Evolutionary conservation across 305 asterid genomes (phyloP).

Genomic region (Nicotiana rustica): DNA sequence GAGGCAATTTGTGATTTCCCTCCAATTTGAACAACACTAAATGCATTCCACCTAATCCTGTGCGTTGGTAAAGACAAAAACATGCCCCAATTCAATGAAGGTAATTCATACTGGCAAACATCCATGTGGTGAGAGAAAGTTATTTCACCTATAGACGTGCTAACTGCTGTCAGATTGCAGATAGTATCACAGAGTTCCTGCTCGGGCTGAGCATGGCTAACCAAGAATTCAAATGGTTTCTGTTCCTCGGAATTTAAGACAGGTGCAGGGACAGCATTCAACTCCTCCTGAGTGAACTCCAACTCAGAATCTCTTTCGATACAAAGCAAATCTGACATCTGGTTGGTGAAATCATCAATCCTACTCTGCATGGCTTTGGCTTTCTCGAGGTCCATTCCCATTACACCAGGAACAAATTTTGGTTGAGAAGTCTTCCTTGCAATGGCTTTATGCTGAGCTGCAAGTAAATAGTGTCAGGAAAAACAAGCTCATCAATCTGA

Average conservation of each 20-base stretch:
- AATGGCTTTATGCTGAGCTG: conserved; percentile 94
- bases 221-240: conserved; percentile 89
- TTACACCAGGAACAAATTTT: conserved; percentile 62
- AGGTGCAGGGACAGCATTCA: conserved; percentile 89
- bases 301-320: conserved; percentile 92
- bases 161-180: conserved; percentile 88
- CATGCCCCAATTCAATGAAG: conserved; percentile 10
- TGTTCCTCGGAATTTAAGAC: conserved; percentile 59
- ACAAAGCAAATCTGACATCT: conserved; percentile 79
- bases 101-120: conserved; percentile 2
- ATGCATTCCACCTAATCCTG: conserved; percentile 99
- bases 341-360: conserved; percentile 71
- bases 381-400: conserved; percentile 75
- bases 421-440: conserved; percentile 71
- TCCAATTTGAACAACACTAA: conserved; percentile 87
- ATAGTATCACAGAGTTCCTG: conserved; percentile 97
- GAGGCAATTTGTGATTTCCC: conserved; percentile 92
- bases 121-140: conserved; percentile 19
- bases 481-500: background rate
- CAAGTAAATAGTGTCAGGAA: conserved; percentile 41
- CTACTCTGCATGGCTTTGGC: conserved; percentile 71
- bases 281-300: conserved; percentile 94
- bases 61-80: conserved; percentile 31
- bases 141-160: conserved; percentile 78
- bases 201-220: conserved; percentile 89